phyloP scores from a whole-genome alignment of 1,139 yeast species.

The Saccharomyces pastorianus region DNA sequence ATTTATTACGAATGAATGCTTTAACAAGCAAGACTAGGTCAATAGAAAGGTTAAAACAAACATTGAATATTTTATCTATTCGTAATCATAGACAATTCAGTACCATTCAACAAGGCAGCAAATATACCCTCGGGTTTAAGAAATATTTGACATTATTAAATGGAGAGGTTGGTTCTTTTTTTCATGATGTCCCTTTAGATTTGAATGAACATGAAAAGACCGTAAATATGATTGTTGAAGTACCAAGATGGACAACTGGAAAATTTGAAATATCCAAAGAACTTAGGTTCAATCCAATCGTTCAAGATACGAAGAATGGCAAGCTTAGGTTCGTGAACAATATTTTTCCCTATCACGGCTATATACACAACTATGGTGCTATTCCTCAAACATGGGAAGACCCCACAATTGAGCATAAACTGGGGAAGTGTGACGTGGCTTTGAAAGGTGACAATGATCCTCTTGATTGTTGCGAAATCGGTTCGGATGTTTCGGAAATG shows the following conservation, averaged over 20 bases:
- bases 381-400: conserved; percentile 98
- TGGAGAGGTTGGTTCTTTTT: conserved; percentile 58
- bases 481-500: conserved; percentile 46
- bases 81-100: conserved; percentile 15
- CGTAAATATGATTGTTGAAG: conserved; percentile 85
- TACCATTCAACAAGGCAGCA: conserved; percentile 33
- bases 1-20: background rate
- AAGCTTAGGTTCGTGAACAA: conserved; percentile 80
- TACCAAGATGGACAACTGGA: conserved; percentile 93
- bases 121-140: conserved; percentile 39
- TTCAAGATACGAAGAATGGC: conserved; percentile 89
- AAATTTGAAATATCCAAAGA: conserved; percentile 83
- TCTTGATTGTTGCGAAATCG: conserved; percentile 91
- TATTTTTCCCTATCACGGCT: conserved; percentile 93
- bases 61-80: background rate
- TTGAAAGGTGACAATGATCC: conserved; percentile 93
- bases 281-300: conserved; percentile 71
- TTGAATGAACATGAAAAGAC: conserved; percentile 56
- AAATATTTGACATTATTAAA: conserved; percentile 36
- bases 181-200: conserved; percentile 84
- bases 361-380: conserved; percentile 96
- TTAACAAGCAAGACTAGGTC: background rate
- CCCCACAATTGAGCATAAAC: conserved; percentile 35
- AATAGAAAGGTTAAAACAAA: background rate
- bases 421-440: conserved; percentile 33